Evolutionary conservation across 495 filamentous ascomycete species (phyloP).

Genomic region (Cairneyella variabilis): DNA sequence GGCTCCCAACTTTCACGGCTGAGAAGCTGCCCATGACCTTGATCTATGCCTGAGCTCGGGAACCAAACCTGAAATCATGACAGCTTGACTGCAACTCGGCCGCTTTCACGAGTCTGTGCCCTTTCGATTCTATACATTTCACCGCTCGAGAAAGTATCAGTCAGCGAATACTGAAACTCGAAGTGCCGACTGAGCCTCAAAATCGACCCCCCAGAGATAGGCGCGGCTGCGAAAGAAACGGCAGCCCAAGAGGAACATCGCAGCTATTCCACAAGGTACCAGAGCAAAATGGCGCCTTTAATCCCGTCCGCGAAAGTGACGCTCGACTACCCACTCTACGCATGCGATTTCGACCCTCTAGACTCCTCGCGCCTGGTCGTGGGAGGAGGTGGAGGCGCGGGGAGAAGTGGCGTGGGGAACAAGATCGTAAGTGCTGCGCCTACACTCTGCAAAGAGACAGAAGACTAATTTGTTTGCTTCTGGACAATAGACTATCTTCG

Average conservation of each 20-base stretch:
- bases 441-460: background rate
- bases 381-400: constrained; percentile 87
- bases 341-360: constrained; percentile 82
- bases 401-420: constrained; percentile 81
- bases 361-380: constrained; percentile 72
- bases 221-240: too few species aligned
- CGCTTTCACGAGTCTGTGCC: background rate
- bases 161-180: too few species aligned
- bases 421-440: constrained; percentile 62
- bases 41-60: background rate
- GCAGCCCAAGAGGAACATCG: too few species aligned
- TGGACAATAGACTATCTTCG: constrained; percentile 59
- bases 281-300: constrained; percentile 48
- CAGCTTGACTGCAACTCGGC: too few species aligned
- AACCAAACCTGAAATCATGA: constrained; percentile 1
- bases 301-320: constrained; percentile 62
- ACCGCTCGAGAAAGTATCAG: too few species aligned
- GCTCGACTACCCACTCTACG: constrained; percentile 83
- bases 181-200: too few species aligned
- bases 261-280: too few species aligned
- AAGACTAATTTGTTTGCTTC: constrained; percentile 21
- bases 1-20: too few species aligned
- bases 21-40: too few species aligned
- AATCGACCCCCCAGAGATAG: too few species aligned
- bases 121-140: too few species aligned